These are phyloP conservation scores for Pascua sp. DNA, from an alignment of 1,284 basidiomycete genomes.

Conservation along the genomic window DNA sequence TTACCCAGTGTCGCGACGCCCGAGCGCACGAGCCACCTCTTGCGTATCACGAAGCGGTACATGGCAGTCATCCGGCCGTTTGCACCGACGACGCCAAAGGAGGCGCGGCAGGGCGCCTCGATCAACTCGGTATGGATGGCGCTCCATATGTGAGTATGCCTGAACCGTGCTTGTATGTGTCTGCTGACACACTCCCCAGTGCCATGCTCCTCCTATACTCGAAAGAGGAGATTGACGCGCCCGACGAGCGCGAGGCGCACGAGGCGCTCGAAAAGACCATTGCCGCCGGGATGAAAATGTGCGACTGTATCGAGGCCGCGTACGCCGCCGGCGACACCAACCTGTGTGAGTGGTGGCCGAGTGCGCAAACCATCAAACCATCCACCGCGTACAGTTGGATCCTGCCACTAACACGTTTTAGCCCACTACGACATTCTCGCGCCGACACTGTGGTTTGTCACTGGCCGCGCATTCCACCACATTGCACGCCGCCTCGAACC, in stretches of 20 bases:
- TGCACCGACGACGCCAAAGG: slow-evolving; percentile 7
- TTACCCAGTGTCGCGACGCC: slow-evolving; percentile 7
- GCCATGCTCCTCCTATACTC: slow-evolving; percentile 21
- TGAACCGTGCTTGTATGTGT: too few species aligned
- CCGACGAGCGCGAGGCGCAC: slow-evolving; percentile 7
- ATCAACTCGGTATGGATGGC: slow-evolving; percentile 27
- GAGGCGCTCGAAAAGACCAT: slow-evolving; percentile 24
- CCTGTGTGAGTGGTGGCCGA: slow-evolving; percentile 14
- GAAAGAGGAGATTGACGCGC: slow-evolving; percentile 28
- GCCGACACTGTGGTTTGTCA: slow-evolving; percentile 13
- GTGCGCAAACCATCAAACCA: not conserved
- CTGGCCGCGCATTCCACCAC: slow-evolving; percentile 14
- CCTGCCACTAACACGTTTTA: slow-evolving; percentile 3
- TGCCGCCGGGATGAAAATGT: slow-evolving; percentile 21
- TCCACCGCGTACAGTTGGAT: too few species aligned
- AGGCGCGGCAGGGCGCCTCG: slow-evolving; percentile 7
- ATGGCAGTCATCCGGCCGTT: slow-evolving; percentile 22
- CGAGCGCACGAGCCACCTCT: slow-evolving; percentile 19
- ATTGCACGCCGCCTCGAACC: slow-evolving; percentile 12
- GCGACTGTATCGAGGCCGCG: slow-evolving; percentile 21
- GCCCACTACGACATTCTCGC: slow-evolving; percentile 18
- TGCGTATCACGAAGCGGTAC: slow-evolving; percentile 23
- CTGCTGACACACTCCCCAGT: not conserved
- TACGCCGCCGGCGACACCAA: slow-evolving; percentile 22
- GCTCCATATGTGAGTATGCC: not conserved